Evolutionary conservation across 331 rosid species (phyloP).

Genomic region (Pyracantha coccinea): DNA sequence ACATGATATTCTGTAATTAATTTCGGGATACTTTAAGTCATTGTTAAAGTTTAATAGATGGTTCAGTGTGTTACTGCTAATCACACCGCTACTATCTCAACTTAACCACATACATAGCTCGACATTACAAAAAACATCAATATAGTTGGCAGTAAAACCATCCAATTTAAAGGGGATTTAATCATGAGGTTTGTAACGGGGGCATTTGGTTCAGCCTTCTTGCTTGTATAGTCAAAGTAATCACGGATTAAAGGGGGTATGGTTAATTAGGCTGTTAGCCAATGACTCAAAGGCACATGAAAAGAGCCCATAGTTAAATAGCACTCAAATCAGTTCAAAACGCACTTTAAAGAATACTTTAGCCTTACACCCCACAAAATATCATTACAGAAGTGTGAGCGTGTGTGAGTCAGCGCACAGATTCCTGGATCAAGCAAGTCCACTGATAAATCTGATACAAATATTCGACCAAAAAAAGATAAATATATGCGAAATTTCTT

Average conservation of each 20-base stretch:
- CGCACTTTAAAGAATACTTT: not conserved
- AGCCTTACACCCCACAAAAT: not conserved
- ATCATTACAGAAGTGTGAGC: not conserved
- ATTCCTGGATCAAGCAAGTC: not conserved
- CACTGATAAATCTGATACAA: not conserved
- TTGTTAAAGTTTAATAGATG: rapidly evolving
- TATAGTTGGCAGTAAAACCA: not conserved
- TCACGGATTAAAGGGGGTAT: too few species aligned
- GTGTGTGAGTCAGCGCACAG: not conserved
- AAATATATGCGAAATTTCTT: not conserved
- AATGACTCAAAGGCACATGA: not conserved
- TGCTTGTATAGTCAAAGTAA: not conserved
- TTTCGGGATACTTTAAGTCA: rapidly evolving
- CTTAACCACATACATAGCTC: not conserved
- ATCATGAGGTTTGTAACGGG: not conserved
- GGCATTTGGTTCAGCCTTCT: not conserved
- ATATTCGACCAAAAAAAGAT: not conserved
- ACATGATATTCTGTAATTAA: rapidly evolving
- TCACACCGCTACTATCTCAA: not conserved
- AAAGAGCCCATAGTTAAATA: not conserved
- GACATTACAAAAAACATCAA: too few species aligned
- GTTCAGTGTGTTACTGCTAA: too few species aligned
- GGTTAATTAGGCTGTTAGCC: not conserved
- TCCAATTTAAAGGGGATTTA: not conserved
- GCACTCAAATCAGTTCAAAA: not conserved